Evolutionary conservation across 2,329 filamentous ascomycete species (phyloP), one percentile per base, ranked within the genome.

Genomic region (Nothophoma quercina): DNA sequence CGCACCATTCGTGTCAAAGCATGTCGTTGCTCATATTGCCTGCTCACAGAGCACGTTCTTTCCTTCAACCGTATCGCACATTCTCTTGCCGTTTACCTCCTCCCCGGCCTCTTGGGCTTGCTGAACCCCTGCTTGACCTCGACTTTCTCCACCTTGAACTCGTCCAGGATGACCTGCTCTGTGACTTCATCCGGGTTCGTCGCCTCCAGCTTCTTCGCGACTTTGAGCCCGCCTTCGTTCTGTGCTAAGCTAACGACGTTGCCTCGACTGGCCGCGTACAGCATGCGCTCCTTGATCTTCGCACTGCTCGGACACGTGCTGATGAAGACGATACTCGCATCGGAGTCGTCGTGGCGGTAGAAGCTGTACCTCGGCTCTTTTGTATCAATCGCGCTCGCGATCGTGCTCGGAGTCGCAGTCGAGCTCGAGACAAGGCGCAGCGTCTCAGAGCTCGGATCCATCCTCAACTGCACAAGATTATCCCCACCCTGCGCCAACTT

Each of bases 261-360:
- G 22, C 77, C 76, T 62, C 84, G 79, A 52, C 80, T 83, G 46
- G 83, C 84, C 19, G 90, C 89, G 71, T 95, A 95, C 68, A 95
- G 75, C 91, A 96, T 96, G 59, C 90, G 83, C 75, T 89, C 88
- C 78, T 91, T 93, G 78, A 95, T 89, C 75, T 87, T 90, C 44
- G 82, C 85, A 22, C 79, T 83, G 0, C 83, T 78, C 0, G 91
- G 91, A 72, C 89, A 92, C 5, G 90, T 93, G 77, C 92, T 93
- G 70, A 95, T 86, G 78, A 95, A 95, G 5, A 93, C 79, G 39
- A 93, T 78, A 2, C 79, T 82, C 44, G 79, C 77, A 56, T 85
- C 63, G 3, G 69, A 76, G 33, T 82, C 81, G 67, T 88, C 82
- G 72, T 86, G 89, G 22, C 87, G 83, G 79, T 88, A 95, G 71